phyloP scores from a whole-genome alignment of 2,329 filamentous ascomycete genomes.

The Ophiocordyceps camponoti-saundersi region DNA sequence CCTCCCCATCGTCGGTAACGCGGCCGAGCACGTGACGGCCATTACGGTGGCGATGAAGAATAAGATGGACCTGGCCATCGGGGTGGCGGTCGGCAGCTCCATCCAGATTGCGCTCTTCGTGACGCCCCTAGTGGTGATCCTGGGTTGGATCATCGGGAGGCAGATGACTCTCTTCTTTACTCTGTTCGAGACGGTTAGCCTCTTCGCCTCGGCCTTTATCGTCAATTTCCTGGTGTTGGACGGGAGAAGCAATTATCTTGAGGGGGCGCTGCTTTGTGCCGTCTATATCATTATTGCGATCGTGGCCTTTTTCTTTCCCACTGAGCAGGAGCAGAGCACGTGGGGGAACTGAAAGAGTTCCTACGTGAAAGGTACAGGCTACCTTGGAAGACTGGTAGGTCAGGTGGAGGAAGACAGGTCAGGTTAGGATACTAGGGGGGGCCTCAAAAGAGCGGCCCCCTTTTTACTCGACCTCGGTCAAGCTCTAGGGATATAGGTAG shows the following conservation, averaged over 20 bases:
- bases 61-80: conserved; percentile 45
- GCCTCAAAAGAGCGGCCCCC: too few species aligned
- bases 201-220: conserved; percentile 53
- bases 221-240: conserved; percentile 64
- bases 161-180: conserved; percentile 53
- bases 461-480: too few species aligned
- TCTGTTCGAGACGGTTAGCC: conserved; percentile 56
- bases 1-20: conserved; percentile 44
- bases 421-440: too few species aligned
- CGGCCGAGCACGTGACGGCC: conserved; percentile 45
- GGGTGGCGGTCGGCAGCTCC: conserved; percentile 40
- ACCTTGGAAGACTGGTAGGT: too few species aligned
- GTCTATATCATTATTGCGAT: conserved; percentile 34
- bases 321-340: conserved; percentile 23
- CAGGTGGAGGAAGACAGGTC: too few species aligned
- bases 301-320: conserved; percentile 3
- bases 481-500: too few species aligned
- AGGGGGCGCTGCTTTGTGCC: conserved; percentile 40
- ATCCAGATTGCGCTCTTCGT: conserved; percentile 48
- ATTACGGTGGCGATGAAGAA: conserved; percentile 41
- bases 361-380: too few species aligned
- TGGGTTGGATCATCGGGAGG: conserved; percentile 38
- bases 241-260: conserved; percentile 27
- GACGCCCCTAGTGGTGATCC: conserved; percentile 40
- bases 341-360: conserved; percentile 10